Evolutionary conservation across 768 basidiomycete genomes (phyloP), one percentile per base, ranked within the genome.

Genomic region (Pleurotus cornucopiae): DNA sequence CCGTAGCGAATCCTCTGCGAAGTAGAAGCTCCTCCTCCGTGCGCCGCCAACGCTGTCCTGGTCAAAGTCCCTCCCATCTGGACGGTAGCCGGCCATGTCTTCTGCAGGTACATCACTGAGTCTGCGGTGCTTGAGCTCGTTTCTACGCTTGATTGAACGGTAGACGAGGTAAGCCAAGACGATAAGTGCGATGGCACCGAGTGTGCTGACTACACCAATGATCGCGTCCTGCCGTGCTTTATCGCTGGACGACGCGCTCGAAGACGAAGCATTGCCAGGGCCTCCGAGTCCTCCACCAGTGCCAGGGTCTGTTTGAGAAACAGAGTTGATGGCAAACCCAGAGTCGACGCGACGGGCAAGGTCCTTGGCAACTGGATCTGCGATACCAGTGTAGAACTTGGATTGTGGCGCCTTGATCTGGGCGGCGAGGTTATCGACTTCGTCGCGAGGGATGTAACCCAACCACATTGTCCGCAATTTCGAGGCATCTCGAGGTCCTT

Each of bases 201-300:
- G 79, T 2, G 88, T 84, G 40, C 81, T 84, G 60, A 93, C 89
- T 3, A 96, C 92, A 18, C 94, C 94, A 59, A 97, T 94, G 66
- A 96, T 94, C 21, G 91, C 91, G 61, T 95, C 84, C 64, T 89
- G 81, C 11, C 91, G 79, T 13, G 77, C 73, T 62, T 80, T 82
- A 54, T 72, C 71, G 18, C 60, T 59, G n/a, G 67, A 65, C 13
- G 73, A 67, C 21, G 66, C 68, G 25, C 63, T 70, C 1, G 67
- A 41, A 38, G 47, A 16, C 14, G 56, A 9, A 18, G 57, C 60
- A 16, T 60, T 63, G 7, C 62, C 60, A 14, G 69, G 51, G 18
- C 51, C 53, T 38, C 60, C 62, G 12, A 57, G 56, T 23, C 59
- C 61, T 38, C 65, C 69, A 11, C 64, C 54, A 4, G 47, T 38